These are phyloP conservation scores for Penicillium cosmopolitanum DNA, from an alignment of 495 filamentous ascomycete genomes.

Conservation along the genomic window DNA sequence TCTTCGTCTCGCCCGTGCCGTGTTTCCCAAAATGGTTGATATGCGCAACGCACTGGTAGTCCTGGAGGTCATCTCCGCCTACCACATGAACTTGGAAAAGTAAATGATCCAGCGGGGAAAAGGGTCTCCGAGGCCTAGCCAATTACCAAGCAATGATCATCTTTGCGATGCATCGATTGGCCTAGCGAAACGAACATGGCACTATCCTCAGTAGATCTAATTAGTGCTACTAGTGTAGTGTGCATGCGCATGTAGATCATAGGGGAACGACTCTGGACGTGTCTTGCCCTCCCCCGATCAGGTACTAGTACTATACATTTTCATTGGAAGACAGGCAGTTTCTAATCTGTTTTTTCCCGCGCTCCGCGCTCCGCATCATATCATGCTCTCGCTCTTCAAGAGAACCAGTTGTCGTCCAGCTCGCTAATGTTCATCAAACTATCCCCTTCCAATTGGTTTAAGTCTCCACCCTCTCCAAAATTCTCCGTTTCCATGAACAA, in stretches of 20 bases:
- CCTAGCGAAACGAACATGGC: background rate
- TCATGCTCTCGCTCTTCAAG: slow-evolving; percentile 19
- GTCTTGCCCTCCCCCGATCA: slow-evolving; percentile 4
- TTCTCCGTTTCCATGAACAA: slow-evolving; percentile 52
- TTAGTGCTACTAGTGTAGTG: slow-evolving; percentile 9
- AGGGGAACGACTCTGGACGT: slow-evolving; percentile 9
- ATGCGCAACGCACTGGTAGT: background rate
- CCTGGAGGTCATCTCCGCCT: too few species aligned
- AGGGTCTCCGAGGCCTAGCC: background rate
- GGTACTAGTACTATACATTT: background rate
- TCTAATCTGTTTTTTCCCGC: background rate
- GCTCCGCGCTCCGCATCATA: background rate
- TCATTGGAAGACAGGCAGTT: background rate
- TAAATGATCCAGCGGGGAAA: background rate
- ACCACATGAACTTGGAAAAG: too few species aligned
- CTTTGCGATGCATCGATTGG: slow-evolving; percentile 4
- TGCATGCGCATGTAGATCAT: slow-evolving; percentile 22
- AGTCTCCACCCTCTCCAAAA: slow-evolving; percentile 39
- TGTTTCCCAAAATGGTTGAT: too few species aligned
- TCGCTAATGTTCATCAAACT: slow-evolving; percentile 49
- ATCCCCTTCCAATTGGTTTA: slow-evolving; percentile 45
- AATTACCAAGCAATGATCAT: background rate
- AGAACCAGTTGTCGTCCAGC: slow-evolving; percentile 52
- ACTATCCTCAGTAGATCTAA: slow-evolving; percentile 4
- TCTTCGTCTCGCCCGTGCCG: too few species aligned